Evolutionary conservation across 768 basidiomycete genomes (phyloP), one percentile per base, ranked within the genome.

Genomic region (Dacryopinax primogenitus): DNA sequence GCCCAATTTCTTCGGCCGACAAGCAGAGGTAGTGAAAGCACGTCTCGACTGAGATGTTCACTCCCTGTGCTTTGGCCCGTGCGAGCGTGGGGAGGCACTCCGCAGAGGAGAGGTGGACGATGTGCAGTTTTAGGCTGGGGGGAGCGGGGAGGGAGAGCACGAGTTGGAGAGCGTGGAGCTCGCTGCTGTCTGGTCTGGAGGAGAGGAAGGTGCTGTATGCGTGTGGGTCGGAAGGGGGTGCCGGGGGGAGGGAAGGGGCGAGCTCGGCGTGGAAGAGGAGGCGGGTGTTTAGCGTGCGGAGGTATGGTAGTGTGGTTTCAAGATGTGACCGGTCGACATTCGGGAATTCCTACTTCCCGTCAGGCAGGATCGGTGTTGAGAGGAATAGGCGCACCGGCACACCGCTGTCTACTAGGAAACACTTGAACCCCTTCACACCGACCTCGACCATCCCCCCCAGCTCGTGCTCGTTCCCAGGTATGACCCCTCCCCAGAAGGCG

Each of bases 1-100:
- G 66, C 65, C 81, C 73, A 66, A 96, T 86, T 58, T 83, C 76
- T 64, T 84, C 82, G 0, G 92, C 81, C 39, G 82, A 78, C 7
- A 96, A 82, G 69, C 85, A 85, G 23, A 97, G 84, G 77, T 99
- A 99, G 75, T 99, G 95, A 77, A 95, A 97, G 75, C 94, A 97
- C 0, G 95, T 99, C 79, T 99, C 95, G 62, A 92, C 90, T 0
- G 92, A 92, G 63, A 99, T 77, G 9, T 86, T 85, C 2, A 75
- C 68, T 0, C 87, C 84, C 0, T 82, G 76, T 0, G 77, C 73
- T 70, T 80, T 85, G 2, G 93, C 92, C 58, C 82, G 78, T 41
- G 83, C 83, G 66, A 98, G 84, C 37, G 83, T 69, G 1, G 87
- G 89, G 21, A 99, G 82, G 3, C 92, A 91, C 23, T 81, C 78